Evolutionary conservation across 495 filamentous ascomycete genomes (phyloP).

Genomic region (Neurospora africana): DNA sequence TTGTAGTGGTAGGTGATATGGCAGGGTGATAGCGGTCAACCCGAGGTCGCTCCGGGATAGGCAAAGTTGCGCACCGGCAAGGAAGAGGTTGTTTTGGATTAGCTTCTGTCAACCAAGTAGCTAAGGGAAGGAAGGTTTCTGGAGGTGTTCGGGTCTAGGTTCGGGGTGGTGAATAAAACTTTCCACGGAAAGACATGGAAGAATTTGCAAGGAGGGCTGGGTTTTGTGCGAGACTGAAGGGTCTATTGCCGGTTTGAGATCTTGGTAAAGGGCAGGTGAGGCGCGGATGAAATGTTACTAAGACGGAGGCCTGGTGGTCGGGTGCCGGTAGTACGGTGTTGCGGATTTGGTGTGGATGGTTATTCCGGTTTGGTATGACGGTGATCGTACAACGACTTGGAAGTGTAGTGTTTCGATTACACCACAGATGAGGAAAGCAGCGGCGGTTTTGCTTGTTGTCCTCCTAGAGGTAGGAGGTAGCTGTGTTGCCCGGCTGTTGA

Average conservation of each 20-base stretch:
- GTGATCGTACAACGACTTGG: constrained; percentile 4
- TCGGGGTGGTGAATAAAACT: not conserved
- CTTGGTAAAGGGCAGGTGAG: constrained; percentile 3
- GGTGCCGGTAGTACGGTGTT: not conserved
- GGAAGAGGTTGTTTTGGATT: not conserved
- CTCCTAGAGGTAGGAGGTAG: not conserved
- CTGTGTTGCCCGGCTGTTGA: not conserved
- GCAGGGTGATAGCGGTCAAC: not conserved
- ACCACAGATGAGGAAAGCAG: constrained; percentile 3
- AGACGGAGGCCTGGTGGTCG: not conserved
- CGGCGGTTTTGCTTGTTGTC: not conserved
- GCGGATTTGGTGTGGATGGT: not conserved
- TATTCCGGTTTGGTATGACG: constrained; percentile 4
- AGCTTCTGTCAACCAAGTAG: not conserved
- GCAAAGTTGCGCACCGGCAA: not conserved
- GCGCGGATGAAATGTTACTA: not conserved
- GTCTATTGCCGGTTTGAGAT: constrained; percentile 5
- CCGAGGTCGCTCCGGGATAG: not conserved
- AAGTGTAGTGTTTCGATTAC: constrained; percentile 5
- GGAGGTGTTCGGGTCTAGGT: not conserved
- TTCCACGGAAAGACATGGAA: not conserved
- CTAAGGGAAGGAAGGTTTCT: not conserved
- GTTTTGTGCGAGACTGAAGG: constrained; percentile 2
- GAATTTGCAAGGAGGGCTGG: not conserved
- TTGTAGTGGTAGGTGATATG: not conserved